Evolutionary conservation across 139 green algal species (phyloP).

Genomic region (Mesotaenium endlicherianum): DNA sequence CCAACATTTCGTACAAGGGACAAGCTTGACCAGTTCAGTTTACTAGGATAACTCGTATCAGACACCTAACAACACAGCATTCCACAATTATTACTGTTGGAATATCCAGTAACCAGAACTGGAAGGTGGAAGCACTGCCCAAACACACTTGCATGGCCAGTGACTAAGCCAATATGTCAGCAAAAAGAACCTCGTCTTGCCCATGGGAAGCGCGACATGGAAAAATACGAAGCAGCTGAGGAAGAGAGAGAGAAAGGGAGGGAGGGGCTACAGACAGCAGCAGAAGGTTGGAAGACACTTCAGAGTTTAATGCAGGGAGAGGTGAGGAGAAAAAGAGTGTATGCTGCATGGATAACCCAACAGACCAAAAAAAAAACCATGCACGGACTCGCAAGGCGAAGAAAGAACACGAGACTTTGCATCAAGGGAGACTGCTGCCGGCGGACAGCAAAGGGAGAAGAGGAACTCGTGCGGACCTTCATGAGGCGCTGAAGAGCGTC

Average conservation of each 20-base stretch:
- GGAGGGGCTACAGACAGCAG: neutral
- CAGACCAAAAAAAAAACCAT: neutral
- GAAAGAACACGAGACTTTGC: neutral
- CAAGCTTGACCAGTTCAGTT: neutral
- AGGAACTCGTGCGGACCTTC: constrained; percentile 44
- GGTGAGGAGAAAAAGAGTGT: neutral
- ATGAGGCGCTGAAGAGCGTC: constrained; percentile 71
- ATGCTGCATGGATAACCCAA: neutral
- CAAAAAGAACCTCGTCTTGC: neutral
- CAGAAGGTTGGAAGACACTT: neutral
- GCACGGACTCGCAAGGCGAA: neutral
- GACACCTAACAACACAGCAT: too few relatives aligned
- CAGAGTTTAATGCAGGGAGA: neutral
- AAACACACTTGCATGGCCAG: neutral
- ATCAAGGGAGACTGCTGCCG: neutral
- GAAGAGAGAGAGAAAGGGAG: neutral
- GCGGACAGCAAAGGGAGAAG: neutral
- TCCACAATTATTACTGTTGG: neutral
- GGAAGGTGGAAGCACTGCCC: neutral
- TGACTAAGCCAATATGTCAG: neutral
- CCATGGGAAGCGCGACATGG: neutral
- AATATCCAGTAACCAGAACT: neutral
- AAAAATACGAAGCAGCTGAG: neutral
- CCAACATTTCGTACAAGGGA: neutral
- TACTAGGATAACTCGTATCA: too few relatives aligned